Conservation (phyloP, 129 eudicot species). For the Flaveria linearis region DNA sequence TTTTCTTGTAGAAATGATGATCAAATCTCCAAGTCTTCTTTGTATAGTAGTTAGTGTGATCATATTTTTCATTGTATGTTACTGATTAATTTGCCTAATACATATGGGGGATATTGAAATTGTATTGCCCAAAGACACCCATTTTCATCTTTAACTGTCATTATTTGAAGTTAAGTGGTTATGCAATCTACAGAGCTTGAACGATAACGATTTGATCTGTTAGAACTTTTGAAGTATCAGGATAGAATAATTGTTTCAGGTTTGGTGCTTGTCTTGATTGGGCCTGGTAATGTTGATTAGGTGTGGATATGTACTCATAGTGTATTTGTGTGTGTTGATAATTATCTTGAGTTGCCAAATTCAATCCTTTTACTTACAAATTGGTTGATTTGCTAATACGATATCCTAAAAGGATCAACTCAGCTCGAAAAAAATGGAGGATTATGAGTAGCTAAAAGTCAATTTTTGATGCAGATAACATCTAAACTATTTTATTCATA, state of each 20-base stretch:
- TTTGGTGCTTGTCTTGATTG: conserved; percentile 85
- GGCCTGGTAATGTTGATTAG: conserved; percentile 93
- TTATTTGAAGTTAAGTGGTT: neutral
- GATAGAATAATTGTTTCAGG: conserved; percentile 89
- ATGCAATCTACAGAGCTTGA: too few relatives aligned
- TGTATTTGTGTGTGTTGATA: neutral
- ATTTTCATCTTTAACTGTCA: neutral
- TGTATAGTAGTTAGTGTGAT: neutral
- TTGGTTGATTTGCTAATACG: neutral
- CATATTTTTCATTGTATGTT: neutral
- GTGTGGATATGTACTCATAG: conserved; percentile 26
- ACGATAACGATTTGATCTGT: neutral
- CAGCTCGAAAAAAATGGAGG: too few relatives aligned
- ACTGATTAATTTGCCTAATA: too few relatives aligned
- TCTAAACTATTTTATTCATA: too few relatives aligned
- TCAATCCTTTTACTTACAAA: neutral
- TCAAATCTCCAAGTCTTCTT: too few relatives aligned
- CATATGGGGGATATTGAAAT: neutral
- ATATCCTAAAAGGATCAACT: neutral
- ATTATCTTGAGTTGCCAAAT: conserved; percentile 9
- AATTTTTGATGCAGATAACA: too few relatives aligned
- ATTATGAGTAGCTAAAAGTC: too few relatives aligned
- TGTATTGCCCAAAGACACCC: neutral
- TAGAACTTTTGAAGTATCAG: conserved; percentile 41
- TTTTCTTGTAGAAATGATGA: neutral